A percentile compares a stretch with the other conserved stretches of the same genome.
Conservation (phyloP, 164 flowering plant species). For the Tetracentron sinense region DNA sequence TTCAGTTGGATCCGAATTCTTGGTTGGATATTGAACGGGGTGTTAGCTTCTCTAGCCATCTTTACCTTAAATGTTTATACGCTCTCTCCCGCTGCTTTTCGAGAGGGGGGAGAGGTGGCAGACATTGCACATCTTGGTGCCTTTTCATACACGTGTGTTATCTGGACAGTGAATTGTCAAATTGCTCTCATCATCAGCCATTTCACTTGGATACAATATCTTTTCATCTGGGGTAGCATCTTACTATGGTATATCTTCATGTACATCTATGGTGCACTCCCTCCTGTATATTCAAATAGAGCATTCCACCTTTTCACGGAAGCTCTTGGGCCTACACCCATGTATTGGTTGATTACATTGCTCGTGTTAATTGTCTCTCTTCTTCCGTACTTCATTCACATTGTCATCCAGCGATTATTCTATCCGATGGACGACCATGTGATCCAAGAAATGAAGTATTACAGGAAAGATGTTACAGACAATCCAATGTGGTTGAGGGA, state of each 20-base stretch:
- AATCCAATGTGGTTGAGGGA: conserved; percentile 53
- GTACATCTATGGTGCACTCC: conserved; percentile 31
- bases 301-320: conserved; percentile 37
- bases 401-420: conserved; percentile 37
- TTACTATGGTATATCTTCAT: conserved; percentile 49
- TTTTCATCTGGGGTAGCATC: conserved; percentile 68
- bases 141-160: conserved; percentile 40
- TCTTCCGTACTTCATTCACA: conserved; percentile 47
- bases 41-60: conserved; percentile 38
- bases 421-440: conserved; percentile 63
- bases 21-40: conserved; percentile 57
- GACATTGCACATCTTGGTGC: conserved; percentile 48
- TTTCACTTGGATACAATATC: conserved; percentile 68
- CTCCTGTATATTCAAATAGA: conserved; percentile 29
- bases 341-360: conserved; percentile 44
- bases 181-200: conserved; percentile 52
- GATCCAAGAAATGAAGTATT: conserved; percentile 56
- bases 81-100: conserved; percentile 34
- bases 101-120: conserved; percentile 28
- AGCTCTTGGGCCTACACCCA: conserved; percentile 43
- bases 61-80: conserved; percentile 31
- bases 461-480: conserved; percentile 37
- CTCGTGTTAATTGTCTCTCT: conserved; percentile 32
- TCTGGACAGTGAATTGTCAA: conserved; percentile 67
- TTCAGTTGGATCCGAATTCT: conserved; percentile 50